phyloP scores from a whole-genome alignment of 2,329 filamentous ascomycete species.

The Ophiostoma sp. region DNA sequence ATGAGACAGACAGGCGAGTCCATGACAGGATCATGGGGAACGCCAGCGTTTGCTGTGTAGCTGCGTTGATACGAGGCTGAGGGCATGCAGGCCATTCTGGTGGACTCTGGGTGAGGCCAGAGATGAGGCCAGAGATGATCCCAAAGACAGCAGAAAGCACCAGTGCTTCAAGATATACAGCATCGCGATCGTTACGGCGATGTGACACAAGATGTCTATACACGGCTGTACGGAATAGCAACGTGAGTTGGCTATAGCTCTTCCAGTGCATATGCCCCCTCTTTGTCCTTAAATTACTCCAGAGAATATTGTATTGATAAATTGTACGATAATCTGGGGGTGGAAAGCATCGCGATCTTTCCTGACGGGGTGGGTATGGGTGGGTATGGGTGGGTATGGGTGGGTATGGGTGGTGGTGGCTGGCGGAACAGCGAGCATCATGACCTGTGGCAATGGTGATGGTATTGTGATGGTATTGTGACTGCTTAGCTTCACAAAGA shows the following conservation, averaged over 20 bases:
- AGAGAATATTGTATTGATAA: not conserved
- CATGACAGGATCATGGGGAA: not conserved
- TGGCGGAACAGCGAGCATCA: no score
- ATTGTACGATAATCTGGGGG: not conserved
- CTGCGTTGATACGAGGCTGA: not conserved
- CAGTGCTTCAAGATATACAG: not conserved
- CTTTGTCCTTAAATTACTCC: not conserved
- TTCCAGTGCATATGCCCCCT: not conserved
- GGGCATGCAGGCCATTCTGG: not conserved
- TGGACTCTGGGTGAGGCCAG: not conserved
- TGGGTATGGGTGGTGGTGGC: not conserved
- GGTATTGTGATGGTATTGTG: not conserved
- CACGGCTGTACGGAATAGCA: not conserved
- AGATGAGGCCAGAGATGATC: no score
- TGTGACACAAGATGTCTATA: not conserved
- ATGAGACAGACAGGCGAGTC: not conserved
- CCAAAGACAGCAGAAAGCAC: not conserved
- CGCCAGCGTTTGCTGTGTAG: not conserved
- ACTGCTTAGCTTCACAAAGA: not conserved
- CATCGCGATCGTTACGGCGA: not conserved
- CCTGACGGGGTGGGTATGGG: no score
- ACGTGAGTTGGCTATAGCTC: not conserved
- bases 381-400: no score
- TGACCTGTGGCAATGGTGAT: no score
- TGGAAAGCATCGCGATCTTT: not conserved